Conservation (phyloP, 2,329 filamentous ascomycete species). For the Penicillium corylophilum region DNA sequence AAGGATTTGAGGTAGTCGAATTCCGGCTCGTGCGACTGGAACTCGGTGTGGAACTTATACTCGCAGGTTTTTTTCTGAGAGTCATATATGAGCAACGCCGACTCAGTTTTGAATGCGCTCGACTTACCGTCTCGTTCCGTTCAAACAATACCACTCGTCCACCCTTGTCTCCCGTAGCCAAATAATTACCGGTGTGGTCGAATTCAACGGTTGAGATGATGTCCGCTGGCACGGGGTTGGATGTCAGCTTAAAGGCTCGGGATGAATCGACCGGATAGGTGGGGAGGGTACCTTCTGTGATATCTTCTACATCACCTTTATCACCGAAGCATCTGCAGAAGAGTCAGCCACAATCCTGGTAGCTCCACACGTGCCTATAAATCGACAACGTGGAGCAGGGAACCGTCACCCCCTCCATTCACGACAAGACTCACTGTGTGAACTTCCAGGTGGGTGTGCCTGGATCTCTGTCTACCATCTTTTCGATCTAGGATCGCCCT, state of each 20-base stretch:
- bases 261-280: constrained; percentile 2
- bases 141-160: constrained; percentile 54
- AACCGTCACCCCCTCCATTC: not conserved
- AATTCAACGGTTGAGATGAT: constrained; percentile 56
- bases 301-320: constrained; percentile 98
- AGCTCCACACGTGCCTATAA: not conserved
- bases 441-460: constrained; percentile 99
- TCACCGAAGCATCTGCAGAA: constrained; percentile 88
- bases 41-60: constrained; percentile 99
- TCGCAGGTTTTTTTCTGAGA: constrained; percentile 98
- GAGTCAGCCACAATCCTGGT: constrained; percentile 11
- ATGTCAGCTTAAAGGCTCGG: constrained; percentile 12
- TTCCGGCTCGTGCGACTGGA: constrained; percentile 98
- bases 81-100: constrained; percentile 22
- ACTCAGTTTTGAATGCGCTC: not conserved
- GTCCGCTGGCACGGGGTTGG: constrained; percentile 38
- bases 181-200: constrained; percentile 53
- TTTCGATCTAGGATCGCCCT: constrained; percentile 48
- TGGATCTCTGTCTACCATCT: constrained; percentile 95
- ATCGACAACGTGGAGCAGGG: not conserved
- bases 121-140: constrained; percentile 83
- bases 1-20: constrained; percentile 99
- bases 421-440: constrained; percentile 76
- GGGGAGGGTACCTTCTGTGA: constrained; percentile 74
- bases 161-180: constrained; percentile 54